Conservation (phyloP, 306 rosid genomes). For the Cotoneaster glaucophyllus region DNA sequence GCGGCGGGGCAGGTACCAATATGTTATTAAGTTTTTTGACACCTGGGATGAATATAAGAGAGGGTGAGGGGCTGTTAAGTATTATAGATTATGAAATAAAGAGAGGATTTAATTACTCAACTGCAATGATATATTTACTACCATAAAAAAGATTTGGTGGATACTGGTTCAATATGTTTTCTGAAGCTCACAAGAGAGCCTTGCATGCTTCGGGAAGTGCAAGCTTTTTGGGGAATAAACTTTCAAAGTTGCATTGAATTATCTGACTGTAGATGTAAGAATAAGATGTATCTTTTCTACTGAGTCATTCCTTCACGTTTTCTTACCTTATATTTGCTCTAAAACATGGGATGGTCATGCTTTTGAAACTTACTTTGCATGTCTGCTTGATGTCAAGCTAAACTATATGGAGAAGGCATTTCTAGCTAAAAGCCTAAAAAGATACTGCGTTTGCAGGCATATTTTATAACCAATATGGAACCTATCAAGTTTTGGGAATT, state of each 20-base stretch:
- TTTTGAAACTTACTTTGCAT: not conserved
- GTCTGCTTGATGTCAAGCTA: not conserved
- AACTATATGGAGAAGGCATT: not conserved
- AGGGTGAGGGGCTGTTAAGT: not conserved
- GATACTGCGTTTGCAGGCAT: constrained; percentile 59
- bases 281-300: not conserved
- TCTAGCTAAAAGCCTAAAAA: constrained; percentile 22
- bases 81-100: not conserved
- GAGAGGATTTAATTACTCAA: not conserved
- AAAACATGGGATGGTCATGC: not conserved
- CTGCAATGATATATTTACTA: not conserved
- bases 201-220: not conserved
- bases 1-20: constrained; percentile 79
- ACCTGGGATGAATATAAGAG: not conserved
- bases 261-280: not conserved
- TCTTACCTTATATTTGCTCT: not conserved
- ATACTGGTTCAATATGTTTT: not conserved
- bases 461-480: constrained; percentile 91
- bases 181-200: not conserved
- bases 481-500: constrained; percentile 95
- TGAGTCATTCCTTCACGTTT: not conserved
- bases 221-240: not conserved
- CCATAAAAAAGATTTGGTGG: not conserved
- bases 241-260: not conserved
- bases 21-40: not conserved